Percentiles rank a stretch among this genome's conserved stretches.
phyloP scores from a whole-genome alignment of 305 asterid genomes.

The Solanum hybrid region DNA sequence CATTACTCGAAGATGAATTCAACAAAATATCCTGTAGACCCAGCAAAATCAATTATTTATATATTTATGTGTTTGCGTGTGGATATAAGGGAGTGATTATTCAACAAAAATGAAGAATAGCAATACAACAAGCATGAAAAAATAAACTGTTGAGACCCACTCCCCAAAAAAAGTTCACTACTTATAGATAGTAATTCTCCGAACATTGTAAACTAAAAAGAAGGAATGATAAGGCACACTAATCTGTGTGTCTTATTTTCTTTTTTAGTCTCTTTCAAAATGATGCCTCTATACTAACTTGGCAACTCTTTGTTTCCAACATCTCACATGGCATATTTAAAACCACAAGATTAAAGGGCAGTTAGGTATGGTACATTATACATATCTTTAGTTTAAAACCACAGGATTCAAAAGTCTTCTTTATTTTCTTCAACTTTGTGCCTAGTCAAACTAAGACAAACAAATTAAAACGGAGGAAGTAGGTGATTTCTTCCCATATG shows the following conservation, averaged over 20 bases:
- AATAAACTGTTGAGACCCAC: background rate
- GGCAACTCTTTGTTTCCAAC: background rate
- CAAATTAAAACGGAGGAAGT: background rate
- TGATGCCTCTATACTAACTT: background rate
- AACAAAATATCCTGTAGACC: slow-evolving; percentile 62
- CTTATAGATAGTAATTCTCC: background rate
- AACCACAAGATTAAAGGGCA: background rate
- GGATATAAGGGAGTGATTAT: background rate
- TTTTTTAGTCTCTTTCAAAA: background rate
- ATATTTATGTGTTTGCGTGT: background rate
- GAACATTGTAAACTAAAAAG: background rate
- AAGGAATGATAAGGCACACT: background rate
- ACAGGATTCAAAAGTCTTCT: background rate
- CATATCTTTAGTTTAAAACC: background rate
- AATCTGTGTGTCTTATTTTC: background rate
- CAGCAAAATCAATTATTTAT: background rate
- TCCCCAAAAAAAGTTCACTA: background rate
- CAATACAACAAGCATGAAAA: background rate
- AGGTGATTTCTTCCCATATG: background rate
- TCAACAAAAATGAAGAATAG: background rate
- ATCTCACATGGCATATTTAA: background rate
- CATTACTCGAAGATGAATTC: slow-evolving; percentile 34
- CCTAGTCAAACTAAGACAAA: background rate
- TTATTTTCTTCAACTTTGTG: background rate
- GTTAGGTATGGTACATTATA: background rate